These are phyloP conservation scores for Ceratocystis eucalypticola DNA, from an alignment of 2,329 filamentous ascomycete genomes.

Conservation along the genomic window DNA sequence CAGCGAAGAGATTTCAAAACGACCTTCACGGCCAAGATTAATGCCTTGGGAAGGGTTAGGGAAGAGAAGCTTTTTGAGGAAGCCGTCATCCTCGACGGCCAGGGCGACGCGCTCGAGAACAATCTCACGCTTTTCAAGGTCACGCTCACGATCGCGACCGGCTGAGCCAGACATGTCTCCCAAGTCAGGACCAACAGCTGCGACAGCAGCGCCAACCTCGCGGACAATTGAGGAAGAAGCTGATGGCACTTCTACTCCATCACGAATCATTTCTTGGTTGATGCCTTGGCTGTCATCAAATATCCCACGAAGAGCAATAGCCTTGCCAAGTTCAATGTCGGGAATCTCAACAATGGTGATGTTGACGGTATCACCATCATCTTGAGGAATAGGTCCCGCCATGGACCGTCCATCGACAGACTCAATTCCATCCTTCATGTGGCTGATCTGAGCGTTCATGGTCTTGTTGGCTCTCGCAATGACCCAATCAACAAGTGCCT, in stretches of 20 bases:
- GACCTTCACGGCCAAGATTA: slow-evolving; percentile 59
- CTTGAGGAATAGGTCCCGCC: slow-evolving; percentile 36
- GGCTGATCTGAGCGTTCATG: slow-evolving; percentile 61
- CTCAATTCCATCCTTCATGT: slow-evolving; percentile 51
- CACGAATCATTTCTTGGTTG: slow-evolving; percentile 93
- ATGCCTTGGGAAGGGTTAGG: slow-evolving; percentile 68
- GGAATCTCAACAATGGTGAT: slow-evolving; percentile 83
- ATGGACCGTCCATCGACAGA: slow-evolving; percentile 49
- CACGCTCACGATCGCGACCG: slow-evolving; percentile 59
- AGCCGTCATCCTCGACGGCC: slow-evolving; percentile 70
- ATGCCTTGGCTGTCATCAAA: slow-evolving; percentile 91
- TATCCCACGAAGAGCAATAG: slow-evolving; percentile 73
- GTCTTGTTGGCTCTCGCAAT: slow-evolving; percentile 76
- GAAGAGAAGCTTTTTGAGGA: slow-evolving; percentile 69
- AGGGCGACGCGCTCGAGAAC: slow-evolving; percentile 75
- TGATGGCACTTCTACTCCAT: slow-evolving; percentile 64
- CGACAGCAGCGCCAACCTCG: slow-evolving; percentile 74
- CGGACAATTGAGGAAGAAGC: slow-evolving; percentile 70
- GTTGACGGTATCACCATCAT: slow-evolving; percentile 69
- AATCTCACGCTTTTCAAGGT: slow-evolving; percentile 67
- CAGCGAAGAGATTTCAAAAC: slow-evolving; percentile 62
- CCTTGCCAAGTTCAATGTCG: slow-evolving; percentile 66
- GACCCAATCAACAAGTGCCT: slow-evolving; percentile 90
- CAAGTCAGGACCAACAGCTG: slow-evolving; percentile 63
- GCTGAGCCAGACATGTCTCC: slow-evolving; percentile 56